Base-by-base conservation (phyloP, 148 eudicot genomes). In the Diospyros lotus region DNA sequence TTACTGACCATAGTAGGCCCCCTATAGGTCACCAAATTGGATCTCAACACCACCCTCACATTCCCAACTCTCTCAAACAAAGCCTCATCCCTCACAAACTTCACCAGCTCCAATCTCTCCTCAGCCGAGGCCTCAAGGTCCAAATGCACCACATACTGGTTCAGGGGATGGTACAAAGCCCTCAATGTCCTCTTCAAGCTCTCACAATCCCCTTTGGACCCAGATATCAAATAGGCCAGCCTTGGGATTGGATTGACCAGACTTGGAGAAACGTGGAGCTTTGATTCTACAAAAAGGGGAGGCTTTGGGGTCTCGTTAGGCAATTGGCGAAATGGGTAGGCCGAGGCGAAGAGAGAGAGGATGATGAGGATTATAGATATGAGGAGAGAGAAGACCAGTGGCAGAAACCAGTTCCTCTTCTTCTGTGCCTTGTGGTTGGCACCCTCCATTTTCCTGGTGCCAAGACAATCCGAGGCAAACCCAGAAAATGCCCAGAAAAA, bases 1-100 rank as follows among this genome's bases (percentile, higher is more conserved):
- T 87, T 89, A 42, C 73, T 80, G 8, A 91, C 93, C 96, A 91
- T 91, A 63, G 89, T 91, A 0, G 96, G 96, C 0, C 96, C 96
- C 64, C 93, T 87, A 72, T 91, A 91, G n/a, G 96, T 91, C 4
- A 91, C 89, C 79, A 91, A 80, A 84, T 91, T 91, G 55, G 93
- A 86, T 82, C 81, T 89, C 42, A 41, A 17, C 44, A 91, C 78
- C 68, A 89, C 84, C 43, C 84, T 84, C n/a, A 91, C 96, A 82
- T 91, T 91, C 50, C 93, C 90, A 56, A 91, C 81, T 72, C 72
- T 42, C n/a, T 50, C 77, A 83, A 91, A 91, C 66, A 89, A 66
- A 4, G 62, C 58, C 41, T 89, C 84, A 66, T 64, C 84, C 52
- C 78, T 83, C 13, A 91, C 93, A 83, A 84, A 86, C 46, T 74